phyloP scores from a whole-genome alignment of 2,329 filamentous ascomycete genomes.

The Exophiala alcalophila region DNA sequence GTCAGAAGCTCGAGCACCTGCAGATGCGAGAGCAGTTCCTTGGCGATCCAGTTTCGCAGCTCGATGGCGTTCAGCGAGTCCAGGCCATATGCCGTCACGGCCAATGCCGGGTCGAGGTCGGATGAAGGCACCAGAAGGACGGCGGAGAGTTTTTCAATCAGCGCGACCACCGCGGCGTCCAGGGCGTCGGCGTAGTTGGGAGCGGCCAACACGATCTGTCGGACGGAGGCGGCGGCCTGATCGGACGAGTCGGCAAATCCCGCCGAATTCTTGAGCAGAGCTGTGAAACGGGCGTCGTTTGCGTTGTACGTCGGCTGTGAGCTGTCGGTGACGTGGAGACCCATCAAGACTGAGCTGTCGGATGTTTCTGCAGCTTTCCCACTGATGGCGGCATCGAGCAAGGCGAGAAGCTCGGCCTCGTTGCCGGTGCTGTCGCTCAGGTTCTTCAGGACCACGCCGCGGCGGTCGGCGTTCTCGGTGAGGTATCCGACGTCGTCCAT shows the following conservation, averaged over 20 bases:
- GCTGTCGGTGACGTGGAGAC: too few species aligned
- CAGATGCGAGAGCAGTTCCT: too few species aligned
- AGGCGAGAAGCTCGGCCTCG: neutral
- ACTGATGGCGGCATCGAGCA: neutral
- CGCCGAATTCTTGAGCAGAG: neutral
- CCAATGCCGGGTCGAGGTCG: constrained; percentile 26
- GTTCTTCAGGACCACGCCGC: too few species aligned
- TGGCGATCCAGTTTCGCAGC: constrained; percentile 33
- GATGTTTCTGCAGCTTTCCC: too few species aligned
- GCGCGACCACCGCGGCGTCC: constrained; percentile 4
- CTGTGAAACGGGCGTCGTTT: neutral
- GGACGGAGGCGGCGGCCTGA: constrained; percentile 1
- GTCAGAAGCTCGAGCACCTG: too few species aligned
- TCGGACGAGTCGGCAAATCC: neutral
- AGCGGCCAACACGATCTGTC: constrained; percentile 14
- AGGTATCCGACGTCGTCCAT: constrained; percentile 30
- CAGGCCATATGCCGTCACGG: constrained; percentile 29
- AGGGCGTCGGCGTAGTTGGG: constrained; percentile 6
- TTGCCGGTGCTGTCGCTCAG: neutral
- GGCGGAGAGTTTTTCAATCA: constrained; percentile 12
- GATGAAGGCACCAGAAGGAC: constrained; percentile 16
- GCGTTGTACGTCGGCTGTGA: neutral
- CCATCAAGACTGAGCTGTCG: too few species aligned
- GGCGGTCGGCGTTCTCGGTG: too few species aligned
- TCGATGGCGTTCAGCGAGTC: constrained; percentile 36